These are phyloP conservation scores for Chimonanthus salicifolius DNA, from an alignment of 164 flowering plant genomes.

Conservation along the genomic window DNA sequence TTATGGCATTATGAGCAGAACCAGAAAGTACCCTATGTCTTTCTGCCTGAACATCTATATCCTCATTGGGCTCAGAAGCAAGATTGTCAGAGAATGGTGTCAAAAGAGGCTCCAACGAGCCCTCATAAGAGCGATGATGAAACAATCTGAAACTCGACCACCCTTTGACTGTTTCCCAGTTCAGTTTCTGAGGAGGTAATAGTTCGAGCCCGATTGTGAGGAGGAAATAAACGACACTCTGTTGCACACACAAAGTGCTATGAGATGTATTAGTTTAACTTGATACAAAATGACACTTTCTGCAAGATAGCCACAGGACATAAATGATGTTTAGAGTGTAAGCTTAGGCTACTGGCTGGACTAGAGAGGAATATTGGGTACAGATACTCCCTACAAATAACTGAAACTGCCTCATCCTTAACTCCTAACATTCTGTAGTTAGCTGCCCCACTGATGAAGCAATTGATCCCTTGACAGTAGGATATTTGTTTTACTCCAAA, in stretches of 20 bases:
- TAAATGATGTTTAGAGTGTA: too few species aligned
- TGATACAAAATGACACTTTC: not conserved
- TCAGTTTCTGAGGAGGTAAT: conserved; percentile 45
- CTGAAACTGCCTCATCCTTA: too few species aligned
- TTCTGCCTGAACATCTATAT: conserved; percentile 80
- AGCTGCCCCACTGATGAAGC: too few species aligned
- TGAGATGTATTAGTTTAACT: conserved; percentile 10
- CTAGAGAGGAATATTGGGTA: too few species aligned
- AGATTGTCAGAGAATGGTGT: conserved; percentile 31
- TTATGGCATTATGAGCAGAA: conserved; percentile 51
- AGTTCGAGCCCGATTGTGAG: conserved; percentile 71
- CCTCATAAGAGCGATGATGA: conserved; percentile 11
- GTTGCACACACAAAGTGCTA: conserved; percentile 19
- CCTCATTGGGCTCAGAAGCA: conserved; percentile 50
- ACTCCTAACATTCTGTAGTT: too few species aligned
- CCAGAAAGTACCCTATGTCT: conserved; percentile 85
- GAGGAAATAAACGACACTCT: conserved; percentile 68
- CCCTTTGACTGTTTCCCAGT: conserved; percentile 20
- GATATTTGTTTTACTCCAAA: too few species aligned
- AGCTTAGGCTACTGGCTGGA: too few species aligned
- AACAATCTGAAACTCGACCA: conserved; percentile 32
- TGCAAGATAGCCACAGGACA: not conserved
- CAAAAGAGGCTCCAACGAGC: conserved; percentile 58
- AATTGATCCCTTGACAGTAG: too few species aligned
- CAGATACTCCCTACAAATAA: too few species aligned